Percentiles rank a stretch among this genome's conserved stretches.
phyloP scores from a whole-genome alignment of 371 early-diverging fungal species.

The Mucor saturninus region DNA sequence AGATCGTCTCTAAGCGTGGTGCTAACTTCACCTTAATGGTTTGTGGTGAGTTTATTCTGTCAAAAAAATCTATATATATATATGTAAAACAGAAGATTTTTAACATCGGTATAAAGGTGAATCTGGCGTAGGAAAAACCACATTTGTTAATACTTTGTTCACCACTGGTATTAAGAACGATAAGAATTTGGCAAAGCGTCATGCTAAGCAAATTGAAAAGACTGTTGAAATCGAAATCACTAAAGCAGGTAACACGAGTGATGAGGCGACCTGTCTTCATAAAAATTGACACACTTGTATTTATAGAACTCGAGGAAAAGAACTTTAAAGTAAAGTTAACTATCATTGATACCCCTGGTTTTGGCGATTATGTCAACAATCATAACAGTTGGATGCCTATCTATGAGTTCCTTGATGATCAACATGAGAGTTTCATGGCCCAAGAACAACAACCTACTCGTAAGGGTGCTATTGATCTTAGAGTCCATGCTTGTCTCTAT shows the following conservation, averaged over 20 bases:
- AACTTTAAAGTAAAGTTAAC: slow-evolving; percentile 87
- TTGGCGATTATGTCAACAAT: slow-evolving; percentile 84
- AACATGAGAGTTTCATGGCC: slow-evolving; percentile 88
- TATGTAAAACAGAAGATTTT: background rate
- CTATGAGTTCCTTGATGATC: slow-evolving; percentile 86
- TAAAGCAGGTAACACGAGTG: slow-evolving; percentile 58
- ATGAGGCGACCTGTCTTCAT: background rate
- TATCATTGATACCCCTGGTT: slow-evolving; percentile 89
- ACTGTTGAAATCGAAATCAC: slow-evolving; percentile 76
- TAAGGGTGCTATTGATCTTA: slow-evolving; percentile 61
- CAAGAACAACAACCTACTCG: slow-evolving; percentile 62
- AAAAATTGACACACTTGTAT: background rate
- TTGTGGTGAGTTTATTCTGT: slow-evolving; percentile 67
- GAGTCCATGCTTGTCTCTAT: slow-evolving; percentile 91
- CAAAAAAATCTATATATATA: no score
- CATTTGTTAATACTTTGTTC: slow-evolving; percentile 84
- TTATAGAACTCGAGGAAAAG: slow-evolving; percentile 38
- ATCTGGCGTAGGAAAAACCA: slow-evolving; percentile 75
- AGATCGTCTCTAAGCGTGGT: slow-evolving; percentile 88
- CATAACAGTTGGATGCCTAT: slow-evolving; percentile 71
- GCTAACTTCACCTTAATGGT: slow-evolving; percentile 93
- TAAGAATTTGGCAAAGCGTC: slow-evolving; percentile 54
- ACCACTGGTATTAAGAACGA: slow-evolving; percentile 65
- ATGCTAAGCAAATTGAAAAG: slow-evolving; percentile 60
- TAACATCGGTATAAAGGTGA: slow-evolving; percentile 22